phyloP scores from a whole-genome alignment of 2,329 filamentous ascomycete species.

The Balansia obtecta region DNA sequence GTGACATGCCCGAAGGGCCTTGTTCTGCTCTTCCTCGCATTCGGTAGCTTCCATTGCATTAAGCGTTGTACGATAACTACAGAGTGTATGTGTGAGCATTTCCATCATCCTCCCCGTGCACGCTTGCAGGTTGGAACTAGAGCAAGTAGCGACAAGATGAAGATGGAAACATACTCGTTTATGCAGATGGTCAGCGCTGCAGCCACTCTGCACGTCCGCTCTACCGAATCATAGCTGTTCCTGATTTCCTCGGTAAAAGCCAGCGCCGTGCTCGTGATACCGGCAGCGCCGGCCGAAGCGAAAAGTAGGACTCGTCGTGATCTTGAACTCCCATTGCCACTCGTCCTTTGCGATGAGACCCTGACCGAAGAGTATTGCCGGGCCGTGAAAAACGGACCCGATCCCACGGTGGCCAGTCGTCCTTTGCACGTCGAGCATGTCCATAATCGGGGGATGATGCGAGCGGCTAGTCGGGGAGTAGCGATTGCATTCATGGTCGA shows the following conservation, averaged over 20 bases:
- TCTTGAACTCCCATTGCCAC: conserved; percentile 8
- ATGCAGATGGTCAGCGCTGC: conserved; percentile 68
- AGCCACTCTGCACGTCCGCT: conserved; percentile 69
- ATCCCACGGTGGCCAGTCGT: conserved; percentile 23
- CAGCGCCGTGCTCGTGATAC: conserved; percentile 32
- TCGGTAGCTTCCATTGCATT: conserved; percentile 52
- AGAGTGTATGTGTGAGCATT: background rate
- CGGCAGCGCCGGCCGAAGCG: conserved; percentile 39
- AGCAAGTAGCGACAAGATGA: background rate
- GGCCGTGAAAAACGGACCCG: conserved; percentile 13
- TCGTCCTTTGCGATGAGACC: conserved; percentile 11
- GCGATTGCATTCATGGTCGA: conserved; percentile 30
- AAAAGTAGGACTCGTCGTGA: conserved; percentile 28
- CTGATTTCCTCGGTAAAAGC: conserved; percentile 59
- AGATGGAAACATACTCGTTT: conserved; percentile 52
- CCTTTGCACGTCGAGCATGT: conserved; percentile 33
- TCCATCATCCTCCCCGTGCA: background rate
- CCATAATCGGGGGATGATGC: conserved; percentile 28
- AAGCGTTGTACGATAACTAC: conserved; percentile 76
- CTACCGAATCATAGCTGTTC: conserved; percentile 60
- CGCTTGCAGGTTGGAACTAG: background rate
- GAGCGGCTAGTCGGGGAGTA: conserved; percentile 25
- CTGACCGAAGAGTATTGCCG: conserved; percentile 19
- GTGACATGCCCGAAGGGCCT: conserved; percentile 70
- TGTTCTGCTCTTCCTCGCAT: conserved; percentile 51